Percentiles rank a stretch among this genome's conserved stretches.
Evolutionary conservation across 1,284 basidiomycete genomes (phyloP).

Genomic region (Pseudozyma thailandica): DNA sequence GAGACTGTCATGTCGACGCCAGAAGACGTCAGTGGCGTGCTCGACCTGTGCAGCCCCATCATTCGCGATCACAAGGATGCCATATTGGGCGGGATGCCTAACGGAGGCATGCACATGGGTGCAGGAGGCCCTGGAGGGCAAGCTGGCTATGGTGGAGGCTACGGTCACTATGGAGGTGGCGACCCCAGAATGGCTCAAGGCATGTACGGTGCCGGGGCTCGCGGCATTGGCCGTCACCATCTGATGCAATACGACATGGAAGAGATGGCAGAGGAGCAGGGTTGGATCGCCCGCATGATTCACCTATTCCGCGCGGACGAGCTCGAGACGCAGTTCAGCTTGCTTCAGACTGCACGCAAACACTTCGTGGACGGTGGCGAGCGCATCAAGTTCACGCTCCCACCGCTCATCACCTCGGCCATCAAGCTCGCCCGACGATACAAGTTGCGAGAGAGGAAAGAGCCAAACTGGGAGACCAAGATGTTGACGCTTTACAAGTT

Average conservation of each 20-base stretch:
- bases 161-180: conserved; percentile 38
- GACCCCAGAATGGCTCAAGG: conserved; percentile 43
- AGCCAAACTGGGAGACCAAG: conserved; percentile 60
- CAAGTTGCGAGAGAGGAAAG: conserved; percentile 53
- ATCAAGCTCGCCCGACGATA: conserved; percentile 65
- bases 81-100: conserved; percentile 35
- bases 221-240: conserved; percentile 45
- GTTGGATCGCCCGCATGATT: conserved; percentile 64
- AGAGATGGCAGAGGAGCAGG: conserved; percentile 66
- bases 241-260: conserved; percentile 60
- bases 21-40: conserved; percentile 65
- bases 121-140: conserved; percentile 27
- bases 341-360: conserved; percentile 62
- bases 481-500: conserved; percentile 66
- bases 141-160: conserved; percentile 34
- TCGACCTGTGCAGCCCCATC: conserved; percentile 62
- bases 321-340: conserved; percentile 62
- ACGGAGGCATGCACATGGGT: conserved; percentile 37
- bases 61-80: conserved; percentile 61
- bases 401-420: conserved; percentile 61
- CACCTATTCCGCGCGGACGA: conserved; percentile 65
- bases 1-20: conserved; percentile 64
- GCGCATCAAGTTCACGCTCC: conserved; percentile 63
- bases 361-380: conserved; percentile 65
- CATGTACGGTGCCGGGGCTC: conserved; percentile 38